Evolutionary conservation across 257 asterid species (phyloP), one percentile per base, ranked within the genome.

Genomic region (Paulownia fortunei): DNA sequence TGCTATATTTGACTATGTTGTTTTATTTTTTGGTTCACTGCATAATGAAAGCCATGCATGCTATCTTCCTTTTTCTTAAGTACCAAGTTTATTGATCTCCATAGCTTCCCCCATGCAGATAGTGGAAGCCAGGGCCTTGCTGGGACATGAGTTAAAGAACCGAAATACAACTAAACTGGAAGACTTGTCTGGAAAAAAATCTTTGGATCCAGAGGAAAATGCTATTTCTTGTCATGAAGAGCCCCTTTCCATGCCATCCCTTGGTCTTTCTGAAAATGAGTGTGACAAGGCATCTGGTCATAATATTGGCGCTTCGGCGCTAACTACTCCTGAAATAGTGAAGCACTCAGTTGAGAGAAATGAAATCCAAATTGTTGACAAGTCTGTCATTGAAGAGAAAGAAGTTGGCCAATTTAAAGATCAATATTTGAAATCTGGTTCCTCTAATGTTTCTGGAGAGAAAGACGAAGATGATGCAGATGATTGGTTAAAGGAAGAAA

Each of bases 401-500:
- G 82, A 76, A 55, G 76, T n/a, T 52, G 62, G 67, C 47, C 87
- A 42, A 61, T 70, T 41, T 36, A 76, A 79, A 76, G 85, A 83
- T 51, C 86, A 83, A 70, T 55, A 66, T 62, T 8, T 15, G 34
- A 81, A 71, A 21, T 49, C 87, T 41, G 82, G 47, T 76, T 54
- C 88, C 54, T 42, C 58, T 36, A 80, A 81, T 55, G 76, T 65
- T 24, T 49, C 44, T 11, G 86, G 46, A 39, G 91, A 82, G 60
- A 86, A 83, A 34, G 96, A 89, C 4, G 97, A 92, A 39, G 95
- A 96, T 60, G 97, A 92, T 72, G 91, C 79, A 46, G 99, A 93
- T 83, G 99, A 91, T 83, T 96, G 99, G 99, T 83, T 96, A 67
- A 89, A 91, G 87, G 99, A 96, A 84, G 98, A 94, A 79, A 77